Evolutionary conservation across 176 grass and related monocot genomes (phyloP).

Genomic region (Hordeum marinum): DNA sequence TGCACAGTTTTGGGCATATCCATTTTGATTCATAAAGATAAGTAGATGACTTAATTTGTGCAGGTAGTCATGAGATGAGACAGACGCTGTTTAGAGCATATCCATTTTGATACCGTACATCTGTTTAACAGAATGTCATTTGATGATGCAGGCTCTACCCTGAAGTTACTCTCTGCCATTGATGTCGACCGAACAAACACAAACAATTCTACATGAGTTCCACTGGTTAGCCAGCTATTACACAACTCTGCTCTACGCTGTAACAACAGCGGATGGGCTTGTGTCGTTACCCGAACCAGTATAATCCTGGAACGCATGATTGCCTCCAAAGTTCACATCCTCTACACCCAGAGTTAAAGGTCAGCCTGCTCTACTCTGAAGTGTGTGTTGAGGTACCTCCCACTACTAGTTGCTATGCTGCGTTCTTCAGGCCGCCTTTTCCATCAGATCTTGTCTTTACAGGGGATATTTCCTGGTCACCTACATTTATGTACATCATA

Average conservation of each 20-base stretch:
- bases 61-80: neutral
- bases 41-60: neutral
- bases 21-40: slow-evolving; percentile 10
- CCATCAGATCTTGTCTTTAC: slow-evolving; percentile 35
- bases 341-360: neutral
- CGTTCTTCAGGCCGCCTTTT: slow-evolving; percentile 24
- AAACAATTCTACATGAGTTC: slow-evolving; percentile 30
- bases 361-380: slow-evolving; percentile 25
- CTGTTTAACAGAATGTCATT: neutral
- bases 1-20: neutral
- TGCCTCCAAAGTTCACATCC: slow-evolving; percentile 22
- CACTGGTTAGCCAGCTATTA: slow-evolving; percentile 23
- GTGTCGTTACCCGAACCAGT: slow-evolving; percentile 1
- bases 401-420: slow-evolving; percentile 9
- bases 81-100: neutral
- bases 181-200: slow-evolving; percentile 3
- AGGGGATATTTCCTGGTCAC: slow-evolving; percentile 23
- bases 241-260: slow-evolving; percentile 13
- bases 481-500: slow-evolving; percentile 50
- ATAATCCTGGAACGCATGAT: slow-evolving; percentile 16
- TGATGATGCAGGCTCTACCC: slow-evolving; percentile 12
- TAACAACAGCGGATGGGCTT: slow-evolving; percentile 6
- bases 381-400: slow-evolving; percentile 21
- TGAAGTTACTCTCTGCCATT: slow-evolving; percentile 17
- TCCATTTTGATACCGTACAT: neutral